A percentile compares a stretch with the other conserved stretches of the same genome.
These are phyloP conservation scores for Penicillium sp. DNA, from an alignment of 2,329 filamentous ascomycete species.

Conservation along the genomic window DNA sequence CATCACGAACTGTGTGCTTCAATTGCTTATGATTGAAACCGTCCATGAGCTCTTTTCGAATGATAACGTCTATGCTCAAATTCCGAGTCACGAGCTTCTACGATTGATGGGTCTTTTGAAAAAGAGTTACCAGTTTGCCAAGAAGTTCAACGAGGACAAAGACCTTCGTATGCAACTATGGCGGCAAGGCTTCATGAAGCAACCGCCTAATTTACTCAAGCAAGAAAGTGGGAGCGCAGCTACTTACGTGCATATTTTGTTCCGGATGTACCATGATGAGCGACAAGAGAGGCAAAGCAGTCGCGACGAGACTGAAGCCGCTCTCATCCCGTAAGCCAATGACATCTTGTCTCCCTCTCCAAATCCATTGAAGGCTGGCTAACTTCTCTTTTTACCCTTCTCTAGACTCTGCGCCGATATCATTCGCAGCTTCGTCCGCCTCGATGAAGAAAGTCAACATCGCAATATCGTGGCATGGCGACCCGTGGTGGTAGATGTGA, in stretches of 20 bases:
- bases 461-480: slow-evolving; percentile 96
- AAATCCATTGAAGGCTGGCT: neutral
- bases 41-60: slow-evolving; percentile 98
- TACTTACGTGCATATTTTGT: slow-evolving; percentile 91
- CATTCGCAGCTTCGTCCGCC: slow-evolving; percentile 71
- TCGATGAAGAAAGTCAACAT: slow-evolving; percentile 95
- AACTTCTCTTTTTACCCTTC: neutral
- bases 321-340: slow-evolving; percentile 66
- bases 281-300: slow-evolving; percentile 73
- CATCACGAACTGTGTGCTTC: slow-evolving; percentile 95
- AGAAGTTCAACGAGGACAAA: slow-evolving; percentile 96
- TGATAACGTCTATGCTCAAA: slow-evolving; percentile 86
- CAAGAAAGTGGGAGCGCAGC: slow-evolving; percentile 90
- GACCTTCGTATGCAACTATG: slow-evolving; percentile 90
- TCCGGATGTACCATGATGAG: slow-evolving; percentile 94
- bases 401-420: slow-evolving; percentile 80
- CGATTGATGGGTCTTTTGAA: slow-evolving; percentile 91
- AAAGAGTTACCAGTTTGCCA: slow-evolving; percentile 92
- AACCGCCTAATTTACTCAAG: slow-evolving; percentile 94
- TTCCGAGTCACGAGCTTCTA: slow-evolving; percentile 82
- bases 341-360: neutral
- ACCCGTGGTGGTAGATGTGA: slow-evolving; percentile 91
- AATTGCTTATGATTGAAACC: slow-evolving; percentile 98
- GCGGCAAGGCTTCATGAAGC: slow-evolving; percentile 99
- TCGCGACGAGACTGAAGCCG: slow-evolving; percentile 77